Conservation (phyloP, 306 rosid species). For the Cicer yamashitae region DNA sequence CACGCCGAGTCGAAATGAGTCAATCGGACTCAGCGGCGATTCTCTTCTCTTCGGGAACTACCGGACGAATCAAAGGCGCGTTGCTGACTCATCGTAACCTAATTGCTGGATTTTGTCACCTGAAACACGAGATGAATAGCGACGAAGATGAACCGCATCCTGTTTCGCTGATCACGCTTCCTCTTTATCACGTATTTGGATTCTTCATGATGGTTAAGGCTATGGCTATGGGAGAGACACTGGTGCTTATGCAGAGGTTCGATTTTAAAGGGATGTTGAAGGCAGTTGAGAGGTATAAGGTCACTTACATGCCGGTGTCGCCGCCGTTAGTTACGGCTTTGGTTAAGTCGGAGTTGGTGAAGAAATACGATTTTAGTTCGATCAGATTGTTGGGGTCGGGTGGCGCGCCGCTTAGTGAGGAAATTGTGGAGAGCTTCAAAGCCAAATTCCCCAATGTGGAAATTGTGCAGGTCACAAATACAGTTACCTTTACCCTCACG, state of each 20-base stretch:
- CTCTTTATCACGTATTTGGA: slow-evolving; percentile 82
- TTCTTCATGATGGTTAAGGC: slow-evolving; percentile 64
- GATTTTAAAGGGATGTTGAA: slow-evolving; percentile 68
- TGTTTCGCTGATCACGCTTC: slow-evolving; percentile 58
- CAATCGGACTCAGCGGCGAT: slow-evolving; percentile 77
- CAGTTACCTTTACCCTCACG: neutral
- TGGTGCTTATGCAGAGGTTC: slow-evolving; percentile 76
- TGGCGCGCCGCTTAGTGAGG: slow-evolving; percentile 84
- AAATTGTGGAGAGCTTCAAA: slow-evolving; percentile 55
- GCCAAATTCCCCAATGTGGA: slow-evolving; percentile 63
- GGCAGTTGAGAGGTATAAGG: slow-evolving; percentile 66
- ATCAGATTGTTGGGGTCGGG: slow-evolving; percentile 58
- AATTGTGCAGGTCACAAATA: slow-evolving; percentile 57
- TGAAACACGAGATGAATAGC: neutral
- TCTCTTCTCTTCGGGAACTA: slow-evolving; percentile 87
- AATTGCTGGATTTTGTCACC: slow-evolving; percentile 48
- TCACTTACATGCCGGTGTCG: slow-evolving; percentile 72
- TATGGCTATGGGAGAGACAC: slow-evolving; percentile 59
- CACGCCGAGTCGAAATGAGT: slow-evolving; percentile 27
- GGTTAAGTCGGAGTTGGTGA: slow-evolving; percentile 64
- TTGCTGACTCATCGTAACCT: slow-evolving; percentile 66
- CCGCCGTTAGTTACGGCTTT: slow-evolving; percentile 82
- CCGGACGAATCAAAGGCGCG: slow-evolving; percentile 88
- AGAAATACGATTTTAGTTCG: slow-evolving; percentile 72
- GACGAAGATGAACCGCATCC: slow-evolving; percentile 30